These are phyloP conservation scores for Fennellomyces sp. DNA, from an alignment of 371 early-diverging fungal species.

Conservation along the genomic window DNA sequence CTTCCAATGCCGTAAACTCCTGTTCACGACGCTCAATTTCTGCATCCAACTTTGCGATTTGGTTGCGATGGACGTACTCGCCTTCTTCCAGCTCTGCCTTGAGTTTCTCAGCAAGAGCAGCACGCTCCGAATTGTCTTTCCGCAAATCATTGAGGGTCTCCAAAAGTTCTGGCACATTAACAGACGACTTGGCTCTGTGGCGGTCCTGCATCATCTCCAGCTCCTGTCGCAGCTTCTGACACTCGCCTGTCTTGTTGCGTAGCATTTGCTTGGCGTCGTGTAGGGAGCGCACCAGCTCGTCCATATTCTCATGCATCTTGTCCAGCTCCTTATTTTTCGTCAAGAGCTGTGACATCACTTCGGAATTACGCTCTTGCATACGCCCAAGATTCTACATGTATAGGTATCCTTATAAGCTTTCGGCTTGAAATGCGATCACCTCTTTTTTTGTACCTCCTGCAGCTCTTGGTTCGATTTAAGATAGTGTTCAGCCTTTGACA, in stretches of 20 bases:
- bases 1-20: slow-evolving; percentile 35
- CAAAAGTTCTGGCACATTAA: slow-evolving; percentile 12
- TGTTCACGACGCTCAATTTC: slow-evolving; percentile 33
- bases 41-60: slow-evolving; percentile 14
- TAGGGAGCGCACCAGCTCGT: slow-evolving; percentile 20
- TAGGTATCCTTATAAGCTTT: too few species aligned
- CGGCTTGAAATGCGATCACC: too few species aligned
- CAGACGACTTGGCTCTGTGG: slow-evolving; percentile 9
- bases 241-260: slow-evolving; percentile 25
- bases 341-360: slow-evolving; percentile 28
- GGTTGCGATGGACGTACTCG: slow-evolving; percentile 19
- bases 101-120: slow-evolving; percentile 12
- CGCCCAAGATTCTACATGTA: slow-evolving; percentile 22
- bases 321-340: slow-evolving; percentile 41
- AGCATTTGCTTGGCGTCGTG: slow-evolving; percentile 34
- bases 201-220: slow-evolving; percentile 10
- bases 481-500: slow-evolving; percentile 18
- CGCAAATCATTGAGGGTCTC: slow-evolving; percentile 15
- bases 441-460: slow-evolving; percentile 28
- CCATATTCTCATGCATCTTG: slow-evolving; percentile 23
- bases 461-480: slow-evolving; percentile 22
- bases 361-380: slow-evolving; percentile 30
- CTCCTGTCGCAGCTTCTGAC: slow-evolving; percentile 27
- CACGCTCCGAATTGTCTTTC: slow-evolving; percentile 3
- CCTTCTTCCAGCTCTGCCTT: slow-evolving; percentile 18